These are phyloP conservation scores for Paraphaeosphaeria minitans DNA, from an alignment of 2,329 filamentous ascomycete genomes.

Conservation along the genomic window DNA sequence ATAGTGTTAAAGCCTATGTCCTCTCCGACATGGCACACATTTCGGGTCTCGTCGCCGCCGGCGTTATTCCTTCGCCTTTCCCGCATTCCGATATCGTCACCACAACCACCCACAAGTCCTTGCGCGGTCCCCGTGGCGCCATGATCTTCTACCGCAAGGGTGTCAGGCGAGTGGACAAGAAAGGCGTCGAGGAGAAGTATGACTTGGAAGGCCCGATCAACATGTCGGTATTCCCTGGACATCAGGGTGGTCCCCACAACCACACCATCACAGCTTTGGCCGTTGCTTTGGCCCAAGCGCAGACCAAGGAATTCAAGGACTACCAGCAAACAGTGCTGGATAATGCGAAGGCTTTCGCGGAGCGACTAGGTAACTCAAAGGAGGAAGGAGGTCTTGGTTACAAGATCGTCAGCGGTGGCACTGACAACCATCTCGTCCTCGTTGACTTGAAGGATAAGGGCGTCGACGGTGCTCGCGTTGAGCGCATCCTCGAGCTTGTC, in stretches of 20 bases:
- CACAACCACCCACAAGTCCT: conserved; percentile 98
- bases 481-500: conserved; percentile 95
- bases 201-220: conserved; percentile 97
- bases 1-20: conserved; percentile 91
- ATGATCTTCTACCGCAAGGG: conserved; percentile 99
- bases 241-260: conserved; percentile 98
- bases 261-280: conserved; percentile 98
- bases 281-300: conserved; percentile 93
- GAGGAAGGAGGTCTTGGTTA: conserved; percentile 74
- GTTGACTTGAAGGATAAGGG: conserved; percentile 86
- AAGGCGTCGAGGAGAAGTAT: conserved; percentile 90
- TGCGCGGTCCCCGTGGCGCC: conserved; percentile 93
- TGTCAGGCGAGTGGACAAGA: conserved; percentile 84
- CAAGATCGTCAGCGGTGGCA: conserved; percentile 93
- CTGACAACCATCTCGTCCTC: conserved; percentile 97
- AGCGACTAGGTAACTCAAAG: conserved; percentile 72
- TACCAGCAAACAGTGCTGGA: conserved; percentile 92
- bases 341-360: conserved; percentile 91
- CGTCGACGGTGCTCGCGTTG: conserved; percentile 92
- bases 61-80: conserved; percentile 93
- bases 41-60: conserved; percentile 90
- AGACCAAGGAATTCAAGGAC: conserved; percentile 84
- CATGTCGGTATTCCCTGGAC: conserved; percentile 97
- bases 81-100: conserved; percentile 93
- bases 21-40: conserved; percentile 99